Conservation (phyloP, 1,139 yeast genomes). For the Petasospora fabianii region DNA sequence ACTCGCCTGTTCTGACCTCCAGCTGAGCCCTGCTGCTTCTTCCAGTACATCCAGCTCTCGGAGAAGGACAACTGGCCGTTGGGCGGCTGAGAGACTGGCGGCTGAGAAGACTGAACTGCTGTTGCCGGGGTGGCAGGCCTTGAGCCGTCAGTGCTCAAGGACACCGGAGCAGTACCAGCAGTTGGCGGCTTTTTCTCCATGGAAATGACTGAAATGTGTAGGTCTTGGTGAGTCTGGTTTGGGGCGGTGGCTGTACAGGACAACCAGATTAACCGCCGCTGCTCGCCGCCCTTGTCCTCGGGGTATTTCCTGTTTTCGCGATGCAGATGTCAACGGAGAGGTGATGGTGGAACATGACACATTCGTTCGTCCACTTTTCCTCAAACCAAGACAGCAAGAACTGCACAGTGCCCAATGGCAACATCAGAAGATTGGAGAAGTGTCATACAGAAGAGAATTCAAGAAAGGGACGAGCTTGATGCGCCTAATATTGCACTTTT, state of each 20-base stretch:
- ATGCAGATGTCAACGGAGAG: too few species aligned
- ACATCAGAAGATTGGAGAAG: slow-evolving; percentile 12
- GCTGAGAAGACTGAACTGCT: neutral
- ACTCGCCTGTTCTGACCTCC: slow-evolving; percentile 13
- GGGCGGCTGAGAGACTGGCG: neutral
- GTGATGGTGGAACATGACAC: too few species aligned
- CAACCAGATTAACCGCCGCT: too few species aligned
- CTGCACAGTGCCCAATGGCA: neutral
- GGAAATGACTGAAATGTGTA: too few species aligned
- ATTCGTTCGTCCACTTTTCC: neutral
- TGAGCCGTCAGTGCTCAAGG: neutral
- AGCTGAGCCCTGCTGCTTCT: slow-evolving; percentile 23
- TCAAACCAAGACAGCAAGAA: neutral
- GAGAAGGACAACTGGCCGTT: slow-evolving; percentile 8
- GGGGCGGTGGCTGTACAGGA: too few species aligned
- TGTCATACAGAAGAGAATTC: slow-evolving; percentile 11
- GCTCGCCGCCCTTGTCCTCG: too few species aligned
- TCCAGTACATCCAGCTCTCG: slow-evolving; percentile 24
- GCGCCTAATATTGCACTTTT: neutral
- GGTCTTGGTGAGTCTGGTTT: too few species aligned
- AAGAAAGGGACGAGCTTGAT: slow-evolving; percentile 2
- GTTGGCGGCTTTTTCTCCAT: neutral
- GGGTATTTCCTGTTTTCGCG: too few species aligned
- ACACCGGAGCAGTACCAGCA: neutral
- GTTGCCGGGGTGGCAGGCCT: slow-evolving; percentile 1